Conservation (phyloP, 129 eudicot genomes). For the Helianthus tuberosus region DNA sequence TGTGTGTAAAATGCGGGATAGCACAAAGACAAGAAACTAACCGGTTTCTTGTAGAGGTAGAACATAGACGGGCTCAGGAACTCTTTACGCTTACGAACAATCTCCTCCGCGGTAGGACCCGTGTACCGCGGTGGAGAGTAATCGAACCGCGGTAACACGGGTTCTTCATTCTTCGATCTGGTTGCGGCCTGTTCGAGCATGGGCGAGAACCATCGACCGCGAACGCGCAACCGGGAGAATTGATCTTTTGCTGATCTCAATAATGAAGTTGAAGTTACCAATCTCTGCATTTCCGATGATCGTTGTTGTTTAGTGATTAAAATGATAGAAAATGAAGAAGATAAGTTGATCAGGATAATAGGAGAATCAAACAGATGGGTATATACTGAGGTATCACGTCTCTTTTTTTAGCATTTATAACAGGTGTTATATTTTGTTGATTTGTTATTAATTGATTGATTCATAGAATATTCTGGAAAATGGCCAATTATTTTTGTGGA, state of each 20-base stretch:
- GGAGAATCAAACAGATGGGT: background rate
- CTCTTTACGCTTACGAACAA: conserved; percentile 53
- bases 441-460: background rate
- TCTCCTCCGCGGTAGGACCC: conserved; percentile 60
- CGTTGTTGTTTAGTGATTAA: background rate
- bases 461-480: background rate
- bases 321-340: background rate
- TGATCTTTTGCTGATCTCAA: background rate
- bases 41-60: conserved; percentile 64
- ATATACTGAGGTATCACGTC: conserved; percentile 5
- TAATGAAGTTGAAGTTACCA: background rate
- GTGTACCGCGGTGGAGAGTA: conserved; percentile 71
- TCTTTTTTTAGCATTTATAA: background rate
- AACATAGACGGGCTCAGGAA: conserved; percentile 79
- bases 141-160: conserved; percentile 50
- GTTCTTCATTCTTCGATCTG: conserved; percentile 21
- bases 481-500: background rate
- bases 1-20: too few species aligned
- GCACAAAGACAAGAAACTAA: conserved; percentile 20
- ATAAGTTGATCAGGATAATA: background rate
- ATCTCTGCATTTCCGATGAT: conserved; percentile 16
- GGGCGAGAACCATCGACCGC: background rate
- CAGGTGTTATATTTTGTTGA: background rate
- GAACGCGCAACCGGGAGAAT: background rate
- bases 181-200: background rate